Percentiles rank a stretch among this genome's conserved stretches.
Conservation (phyloP, 805 yeast genomes). For the Ogataea sp. region DNA sequence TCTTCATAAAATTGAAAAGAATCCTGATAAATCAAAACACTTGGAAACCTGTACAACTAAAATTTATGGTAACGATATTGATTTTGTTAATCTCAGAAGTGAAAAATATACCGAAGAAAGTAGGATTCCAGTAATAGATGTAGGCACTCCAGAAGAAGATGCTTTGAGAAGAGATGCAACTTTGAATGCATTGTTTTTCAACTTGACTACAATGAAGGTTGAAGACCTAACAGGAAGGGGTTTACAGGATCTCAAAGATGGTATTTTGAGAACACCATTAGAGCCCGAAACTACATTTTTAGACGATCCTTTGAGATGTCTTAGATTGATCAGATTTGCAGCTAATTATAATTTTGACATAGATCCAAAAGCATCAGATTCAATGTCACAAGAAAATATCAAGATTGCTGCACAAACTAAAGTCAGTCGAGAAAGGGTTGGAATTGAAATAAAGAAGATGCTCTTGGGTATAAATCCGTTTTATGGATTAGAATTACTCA, state of each 20-base stretch:
- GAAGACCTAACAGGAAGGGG: slow-evolving; percentile 87
- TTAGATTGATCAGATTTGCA: slow-evolving; percentile 82
- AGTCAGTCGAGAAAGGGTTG: slow-evolving; percentile 86
- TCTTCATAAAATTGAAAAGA: slow-evolving; percentile 77
- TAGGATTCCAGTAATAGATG: slow-evolving; percentile 73
- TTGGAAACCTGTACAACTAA: slow-evolving; percentile 93
- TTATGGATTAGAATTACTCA: slow-evolving; percentile 54
- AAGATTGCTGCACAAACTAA: slow-evolving; percentile 55
- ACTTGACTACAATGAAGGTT: slow-evolving; percentile 54
- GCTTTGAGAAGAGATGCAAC: slow-evolving; percentile 95
- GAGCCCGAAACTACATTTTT: slow-evolving; percentile 77
- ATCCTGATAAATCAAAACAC: slow-evolving; percentile 95
- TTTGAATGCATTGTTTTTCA: slow-evolving; percentile 84
- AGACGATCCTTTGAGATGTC: slow-evolving; percentile 90
- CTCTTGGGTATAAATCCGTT: slow-evolving; percentile 55
- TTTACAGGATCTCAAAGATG: slow-evolving; percentile 56
- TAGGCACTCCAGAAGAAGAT: slow-evolving; percentile 89
- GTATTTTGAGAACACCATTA: slow-evolving; percentile 81
- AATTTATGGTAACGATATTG: slow-evolving; percentile 76
- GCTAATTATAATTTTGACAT: slow-evolving; percentile 64
- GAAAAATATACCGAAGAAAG: slow-evolving; percentile 81
- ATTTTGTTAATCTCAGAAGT: slow-evolving; percentile 84
- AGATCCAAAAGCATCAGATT: slow-evolving; percentile 46
- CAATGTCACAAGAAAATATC: slow-evolving; percentile 58
- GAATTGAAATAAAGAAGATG: slow-evolving; percentile 75